A percentile compares a stretch with the other conserved stretches of the same genome.
These are phyloP conservation scores for Penicillium sp. DNA, from an alignment of 2,329 filamentous ascomycete genomes.

Conservation along the genomic window DNA sequence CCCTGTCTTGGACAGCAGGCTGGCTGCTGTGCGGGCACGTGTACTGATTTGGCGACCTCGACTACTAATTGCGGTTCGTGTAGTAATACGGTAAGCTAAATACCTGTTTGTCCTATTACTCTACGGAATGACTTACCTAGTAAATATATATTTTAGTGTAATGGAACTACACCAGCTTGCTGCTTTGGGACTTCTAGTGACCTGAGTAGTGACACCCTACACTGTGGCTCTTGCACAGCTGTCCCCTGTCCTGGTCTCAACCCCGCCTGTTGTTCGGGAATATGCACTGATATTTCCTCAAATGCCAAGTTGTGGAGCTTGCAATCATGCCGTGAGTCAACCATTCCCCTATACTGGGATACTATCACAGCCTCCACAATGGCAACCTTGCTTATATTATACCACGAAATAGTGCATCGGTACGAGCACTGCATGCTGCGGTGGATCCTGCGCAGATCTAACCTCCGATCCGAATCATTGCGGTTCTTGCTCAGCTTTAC, in stretches of 20 bases:
- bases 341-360: not conserved
- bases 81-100: not conserved
- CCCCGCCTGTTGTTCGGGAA: constrained; percentile 3
- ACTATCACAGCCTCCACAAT: no score
- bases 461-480: not conserved
- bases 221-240: constrained; percentile 14
- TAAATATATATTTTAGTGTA: constrained; percentile 6
- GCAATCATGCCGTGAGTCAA: not conserved
- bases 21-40: constrained; percentile 14
- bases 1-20: constrained; percentile 11
- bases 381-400: not conserved
- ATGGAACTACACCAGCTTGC: constrained; percentile 12
- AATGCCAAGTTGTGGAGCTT: not conserved
- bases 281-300: not conserved
- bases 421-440: not conserved
- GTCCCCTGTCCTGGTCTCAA: constrained; percentile 11
- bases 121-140: not conserved
- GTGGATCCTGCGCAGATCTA: not conserved
- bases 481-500: not conserved
- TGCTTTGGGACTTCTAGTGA: constrained; percentile 18
- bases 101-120: not conserved
- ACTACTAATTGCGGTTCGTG: constrained; percentile 14
- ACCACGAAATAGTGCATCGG: not conserved
- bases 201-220: constrained; percentile 2
- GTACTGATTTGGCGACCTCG: constrained; percentile 12